A percentile compares a stretch with the other conserved stretches of the same genome.
These are phyloP conservation scores for Rubroshorea leprosula DNA, from an alignment of 345 rosid genomes.

Conservation along the genomic window DNA sequence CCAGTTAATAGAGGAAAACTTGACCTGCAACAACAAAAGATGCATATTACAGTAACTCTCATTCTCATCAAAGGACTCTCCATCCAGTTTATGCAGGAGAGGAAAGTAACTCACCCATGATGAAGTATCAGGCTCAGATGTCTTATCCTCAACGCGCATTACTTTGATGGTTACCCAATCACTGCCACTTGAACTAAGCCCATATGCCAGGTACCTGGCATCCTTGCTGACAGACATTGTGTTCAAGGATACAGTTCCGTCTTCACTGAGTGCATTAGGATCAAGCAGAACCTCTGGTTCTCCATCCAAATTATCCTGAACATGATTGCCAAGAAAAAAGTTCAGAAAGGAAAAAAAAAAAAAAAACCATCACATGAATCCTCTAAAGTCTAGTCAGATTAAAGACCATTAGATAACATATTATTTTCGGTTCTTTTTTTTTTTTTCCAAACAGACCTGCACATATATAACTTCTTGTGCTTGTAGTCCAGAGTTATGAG, in stretches of 20 bases:
- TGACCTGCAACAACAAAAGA: constrained; percentile 39
- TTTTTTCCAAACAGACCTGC: constrained; percentile 42
- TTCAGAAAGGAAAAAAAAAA: not conserved
- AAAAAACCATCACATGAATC: not conserved
- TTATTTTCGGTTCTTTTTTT: not conserved
- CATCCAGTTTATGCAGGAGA: not conserved
- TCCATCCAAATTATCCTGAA: constrained; percentile 69
- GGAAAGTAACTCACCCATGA: constrained; percentile 55
- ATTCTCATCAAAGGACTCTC: not conserved
- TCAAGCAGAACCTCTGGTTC: constrained; percentile 78
- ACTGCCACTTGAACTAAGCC: constrained; percentile 82
- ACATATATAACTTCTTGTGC: constrained; percentile 69
- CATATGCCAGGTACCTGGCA: constrained; percentile 72
- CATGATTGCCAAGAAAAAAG: not conserved
- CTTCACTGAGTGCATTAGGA: constrained; percentile 76
- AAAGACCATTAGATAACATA: not conserved
- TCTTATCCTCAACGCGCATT: constrained; percentile 56
- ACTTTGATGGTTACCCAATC: constrained; percentile 89
- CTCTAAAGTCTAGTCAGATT: not conserved
- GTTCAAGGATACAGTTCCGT: constrained; percentile 74
- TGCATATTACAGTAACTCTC: not conserved
- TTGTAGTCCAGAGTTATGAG: constrained; percentile 86
- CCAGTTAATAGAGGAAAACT: constrained; percentile 78
- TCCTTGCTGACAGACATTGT: constrained; percentile 56
- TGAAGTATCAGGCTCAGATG: constrained; percentile 58